Percentiles rank a stretch among this genome's conserved stretches.
Evolutionary conservation across 768 basidiomycete genomes (phyloP).

Genomic region (Termitomyces bulborhizus): DNA sequence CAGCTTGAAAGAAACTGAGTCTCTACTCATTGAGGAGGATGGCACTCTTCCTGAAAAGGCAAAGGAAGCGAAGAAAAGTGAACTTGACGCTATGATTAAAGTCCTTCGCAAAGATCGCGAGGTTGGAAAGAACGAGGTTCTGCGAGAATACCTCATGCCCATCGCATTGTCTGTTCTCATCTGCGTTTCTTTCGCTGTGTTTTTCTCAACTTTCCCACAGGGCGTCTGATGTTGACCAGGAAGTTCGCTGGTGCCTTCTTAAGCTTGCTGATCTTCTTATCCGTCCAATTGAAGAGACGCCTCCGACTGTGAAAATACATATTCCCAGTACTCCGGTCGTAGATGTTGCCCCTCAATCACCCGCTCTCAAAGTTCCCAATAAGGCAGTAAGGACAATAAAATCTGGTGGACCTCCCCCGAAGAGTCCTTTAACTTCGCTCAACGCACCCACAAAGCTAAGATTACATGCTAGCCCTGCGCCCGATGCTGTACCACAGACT

Average conservation of each 20-base stretch:
- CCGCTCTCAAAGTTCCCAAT: slow-evolving; percentile 42
- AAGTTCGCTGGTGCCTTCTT: slow-evolving; percentile 86
- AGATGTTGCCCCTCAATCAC: slow-evolving; percentile 53
- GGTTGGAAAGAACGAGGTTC: slow-evolving; percentile 70
- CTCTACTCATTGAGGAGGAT: slow-evolving; percentile 82
- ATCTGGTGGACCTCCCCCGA: slow-evolving; percentile 29
- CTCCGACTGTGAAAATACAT: slow-evolving; percentile 84
- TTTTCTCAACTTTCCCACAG: slow-evolving; percentile 29
- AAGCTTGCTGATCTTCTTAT: slow-evolving; percentile 90
- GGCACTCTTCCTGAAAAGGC: slow-evolving; percentile 63
- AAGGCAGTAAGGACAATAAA: slow-evolving; percentile 37
- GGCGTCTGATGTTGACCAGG: slow-evolving; percentile 71
- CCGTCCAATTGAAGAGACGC: slow-evolving; percentile 72
- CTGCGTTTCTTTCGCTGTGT: slow-evolving; percentile 17
- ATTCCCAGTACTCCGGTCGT: slow-evolving; percentile 65
- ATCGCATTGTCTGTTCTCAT: slow-evolving; percentile 58
- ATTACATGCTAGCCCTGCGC: slow-evolving; percentile 34
- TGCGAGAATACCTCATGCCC: slow-evolving; percentile 78
- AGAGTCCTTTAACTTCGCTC: slow-evolving; percentile 33
- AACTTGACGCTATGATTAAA: slow-evolving; percentile 81
- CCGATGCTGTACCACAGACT: slow-evolving; percentile 18
- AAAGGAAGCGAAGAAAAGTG: slow-evolving; percentile 76
- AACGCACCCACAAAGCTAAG: slow-evolving; percentile 53
- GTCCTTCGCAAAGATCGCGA: slow-evolving; percentile 83
- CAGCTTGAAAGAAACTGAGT: slow-evolving; percentile 64